Percentiles rank a stretch among this genome's conserved stretches.
phyloP scores from a whole-genome alignment of 1,284 basidiomycete genomes.

The Cutaneotrichosporon sp. region DNA sequence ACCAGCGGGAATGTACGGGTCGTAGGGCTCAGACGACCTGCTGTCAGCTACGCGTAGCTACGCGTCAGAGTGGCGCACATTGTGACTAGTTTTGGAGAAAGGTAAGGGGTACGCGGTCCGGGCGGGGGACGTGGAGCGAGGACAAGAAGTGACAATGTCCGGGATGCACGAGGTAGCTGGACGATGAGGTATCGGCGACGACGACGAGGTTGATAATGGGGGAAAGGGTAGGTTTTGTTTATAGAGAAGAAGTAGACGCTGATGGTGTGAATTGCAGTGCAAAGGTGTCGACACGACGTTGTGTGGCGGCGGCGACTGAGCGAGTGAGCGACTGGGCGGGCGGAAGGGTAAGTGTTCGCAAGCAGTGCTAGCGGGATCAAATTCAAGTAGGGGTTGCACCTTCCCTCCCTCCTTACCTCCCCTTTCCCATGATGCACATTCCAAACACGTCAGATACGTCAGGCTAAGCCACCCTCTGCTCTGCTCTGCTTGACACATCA shows the following conservation, averaged over 20 bases:
- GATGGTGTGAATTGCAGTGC: conserved; percentile 4
- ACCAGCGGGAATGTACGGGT: conserved; percentile 87
- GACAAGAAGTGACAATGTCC: neutral
- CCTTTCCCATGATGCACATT: neutral
- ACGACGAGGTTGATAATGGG: neutral
- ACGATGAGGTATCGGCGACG: neutral
- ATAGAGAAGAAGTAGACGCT: neutral
- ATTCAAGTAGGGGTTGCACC: neutral
- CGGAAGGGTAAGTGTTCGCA: neutral
- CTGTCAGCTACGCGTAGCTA: neutral
- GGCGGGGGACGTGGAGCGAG: conserved; percentile 1
- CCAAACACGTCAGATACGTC: too few species aligned
- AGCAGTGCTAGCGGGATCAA: conserved; percentile 2
- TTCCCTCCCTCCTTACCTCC: too few species aligned
- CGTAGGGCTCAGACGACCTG: conserved; percentile 73
- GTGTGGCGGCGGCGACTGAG: neutral
- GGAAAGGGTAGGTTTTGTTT: neutral
- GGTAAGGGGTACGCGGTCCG: neutral
- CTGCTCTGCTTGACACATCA: neutral
- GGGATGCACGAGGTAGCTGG: neutral
- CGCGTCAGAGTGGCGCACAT: conserved; percentile 6
- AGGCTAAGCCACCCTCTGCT: too few species aligned
- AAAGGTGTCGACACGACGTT: conserved; percentile 3
- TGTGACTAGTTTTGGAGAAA: neutral
- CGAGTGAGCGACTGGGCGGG: neutral